phyloP scores from a whole-genome alignment of 371 early-diverging fungal species.

The Quaeritorhiza haematococci region DNA sequence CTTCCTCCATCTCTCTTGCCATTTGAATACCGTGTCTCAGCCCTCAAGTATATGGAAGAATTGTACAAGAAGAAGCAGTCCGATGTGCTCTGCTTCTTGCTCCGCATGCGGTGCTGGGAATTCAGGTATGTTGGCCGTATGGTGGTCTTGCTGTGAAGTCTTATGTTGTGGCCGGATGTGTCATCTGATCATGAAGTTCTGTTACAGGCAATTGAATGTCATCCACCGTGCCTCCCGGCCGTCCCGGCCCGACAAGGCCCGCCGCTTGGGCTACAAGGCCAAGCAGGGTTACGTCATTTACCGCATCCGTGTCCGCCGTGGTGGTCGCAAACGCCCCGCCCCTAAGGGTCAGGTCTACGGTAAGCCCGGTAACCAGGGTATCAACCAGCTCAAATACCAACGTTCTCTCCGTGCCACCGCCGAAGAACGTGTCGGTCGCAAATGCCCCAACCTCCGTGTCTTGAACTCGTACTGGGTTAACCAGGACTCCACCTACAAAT shows the following conservation, averaged over 20 bases:
- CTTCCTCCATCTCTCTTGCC: neutral
- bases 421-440: conserved; percentile 96
- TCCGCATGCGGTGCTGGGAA: conserved; percentile 98
- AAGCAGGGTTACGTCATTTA: conserved; percentile 98
- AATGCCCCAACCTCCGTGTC: conserved; percentile 91
- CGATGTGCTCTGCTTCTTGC: conserved; percentile 97
- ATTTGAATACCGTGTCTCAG: no score
- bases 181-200: neutral
- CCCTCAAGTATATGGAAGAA: conserved; percentile 97
- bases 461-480: conserved; percentile 99
- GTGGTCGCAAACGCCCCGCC: conserved; percentile 93
- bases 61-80: conserved; percentile 98
- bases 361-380: conserved; percentile 97
- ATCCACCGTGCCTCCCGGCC: conserved; percentile 97
- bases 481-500: conserved; percentile 96
- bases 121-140: conserved; percentile 70
- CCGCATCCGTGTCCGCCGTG: conserved; percentile 97
- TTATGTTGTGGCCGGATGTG: neutral
- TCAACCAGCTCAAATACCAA: conserved; percentile 94
- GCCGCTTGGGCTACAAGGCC: conserved; percentile 98
- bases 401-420: conserved; percentile 89
- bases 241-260: conserved; percentile 98
- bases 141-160: no score
- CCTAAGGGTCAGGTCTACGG: conserved; percentile 97
- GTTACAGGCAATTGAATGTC: conserved; percentile 82